Base-by-base conservation (phyloP, 306 rosid species). In the Casuarina equisetifolia region DNA sequence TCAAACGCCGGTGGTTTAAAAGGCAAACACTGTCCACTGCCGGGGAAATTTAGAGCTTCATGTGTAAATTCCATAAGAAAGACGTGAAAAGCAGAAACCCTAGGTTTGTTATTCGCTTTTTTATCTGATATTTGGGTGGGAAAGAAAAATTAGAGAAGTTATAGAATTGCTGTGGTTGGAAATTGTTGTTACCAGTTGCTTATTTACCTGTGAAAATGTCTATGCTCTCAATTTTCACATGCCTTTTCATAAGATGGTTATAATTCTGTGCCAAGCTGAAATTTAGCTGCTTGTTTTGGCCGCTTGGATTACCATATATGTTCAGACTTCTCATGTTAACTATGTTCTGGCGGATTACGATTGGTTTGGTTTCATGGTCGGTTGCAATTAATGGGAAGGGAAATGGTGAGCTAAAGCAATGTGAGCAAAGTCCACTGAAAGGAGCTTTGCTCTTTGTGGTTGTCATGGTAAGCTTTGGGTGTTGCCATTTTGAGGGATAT, bases 31-130 rank as follows among this genome's bases (percentile, higher is more conserved):
- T 74, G 84, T 85, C 78, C 80, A 43, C 85, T 8, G 48, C 91
- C 75, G 88, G 72, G 77, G 80, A 43, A 78, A 70, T 42, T 64
- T 79, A 75, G 80, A 78, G 84, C 76, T 85, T 85, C 87, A 85
- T 90, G 81, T 92, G 92, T 91, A 96, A 87, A 94, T 91, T 77
- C 83, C 81, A 78, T 73, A 78, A 83, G 85, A 80, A 77, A 84
- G 90, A 82, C 84, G 67, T 73, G 82, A 73, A 50, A 82, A 81
- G 77, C 79, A 25, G 66, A 87, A 77, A 75, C 69, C 78, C 78
- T 90, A 76, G 85, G 45, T 83, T 83, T 79, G 84, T 80, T 86
- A 70, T 79, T 25, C 76, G 70, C 74, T 69, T 53, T 63, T 25
- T 83, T 81, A 66, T 69, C 43, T 78, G 78, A 74, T 83, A 77